These are phyloP conservation scores for Aspergillus nidulans DNA, from an alignment of 495 filamentous ascomycete species.

Conservation along the genomic window DNA sequence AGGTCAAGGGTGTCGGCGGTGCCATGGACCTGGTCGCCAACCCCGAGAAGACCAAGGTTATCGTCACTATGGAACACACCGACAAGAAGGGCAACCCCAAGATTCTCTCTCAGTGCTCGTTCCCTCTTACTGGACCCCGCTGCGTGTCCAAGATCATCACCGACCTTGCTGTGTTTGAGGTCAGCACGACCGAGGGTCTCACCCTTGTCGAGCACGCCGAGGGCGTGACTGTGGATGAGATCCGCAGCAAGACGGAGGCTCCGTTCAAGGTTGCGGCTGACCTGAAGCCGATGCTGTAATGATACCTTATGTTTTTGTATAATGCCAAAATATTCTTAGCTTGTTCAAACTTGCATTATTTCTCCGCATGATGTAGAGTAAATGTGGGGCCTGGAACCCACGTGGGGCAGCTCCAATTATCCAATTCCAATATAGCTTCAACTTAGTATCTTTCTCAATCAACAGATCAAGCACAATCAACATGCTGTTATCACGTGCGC, in stretches of 20 bases:
- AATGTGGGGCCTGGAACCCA: constrained; percentile 1
- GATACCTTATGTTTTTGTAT: constrained; percentile 4
- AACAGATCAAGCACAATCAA: background rate
- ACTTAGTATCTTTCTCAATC: background rate
- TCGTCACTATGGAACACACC: constrained; percentile 89
- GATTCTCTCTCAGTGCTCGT: constrained; percentile 74
- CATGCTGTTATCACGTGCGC: background rate
- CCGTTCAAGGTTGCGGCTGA: constrained; percentile 73
- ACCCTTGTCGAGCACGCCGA: constrained; percentile 78
- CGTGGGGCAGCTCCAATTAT: background rate
- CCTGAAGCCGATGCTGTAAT: constrained; percentile 69
- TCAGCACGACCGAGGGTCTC: constrained; percentile 71
- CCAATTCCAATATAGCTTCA: background rate
- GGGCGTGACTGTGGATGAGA: constrained; percentile 77
- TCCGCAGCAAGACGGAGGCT: constrained; percentile 80
- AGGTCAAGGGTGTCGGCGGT: constrained; percentile 89
- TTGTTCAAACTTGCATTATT: background rate
- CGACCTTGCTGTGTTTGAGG: constrained; percentile 81
- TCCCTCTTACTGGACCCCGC: constrained; percentile 77
- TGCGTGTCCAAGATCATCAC: constrained; percentile 90
- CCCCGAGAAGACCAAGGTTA: constrained; percentile 77
- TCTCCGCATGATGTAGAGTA: background rate
- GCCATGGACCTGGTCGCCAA: constrained; percentile 90
- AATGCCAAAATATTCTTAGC: background rate
- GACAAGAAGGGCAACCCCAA: constrained; percentile 87